Percentiles rank a stretch among this genome's conserved stretches.
Conservation (phyloP, 2,329 filamentous ascomycete genomes). For the Ophiocordyceps australis region DNA sequence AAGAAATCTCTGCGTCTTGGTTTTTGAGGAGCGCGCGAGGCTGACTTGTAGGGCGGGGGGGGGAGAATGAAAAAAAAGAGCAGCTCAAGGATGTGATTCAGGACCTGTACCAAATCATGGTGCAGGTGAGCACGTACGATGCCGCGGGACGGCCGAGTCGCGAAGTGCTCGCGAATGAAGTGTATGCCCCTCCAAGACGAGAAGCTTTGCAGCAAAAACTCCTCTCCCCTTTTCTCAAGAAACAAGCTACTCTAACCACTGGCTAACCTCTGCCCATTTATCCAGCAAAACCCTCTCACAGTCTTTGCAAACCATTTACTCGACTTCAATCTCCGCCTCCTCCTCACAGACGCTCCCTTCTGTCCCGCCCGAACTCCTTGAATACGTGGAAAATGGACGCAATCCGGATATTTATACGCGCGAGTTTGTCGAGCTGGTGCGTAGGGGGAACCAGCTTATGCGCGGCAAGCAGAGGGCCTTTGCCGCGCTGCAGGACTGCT, state of each 20-base stretch:
- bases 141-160: constrained; percentile 27
- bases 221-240: too few species aligned
- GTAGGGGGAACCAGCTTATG: constrained; percentile 47
- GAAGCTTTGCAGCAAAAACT: too few species aligned
- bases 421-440: constrained; percentile 53
- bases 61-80: constrained; percentile 15
- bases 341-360: constrained; percentile 22
- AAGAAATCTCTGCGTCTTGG: too few species aligned
- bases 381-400: constrained; percentile 53
- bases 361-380: constrained; percentile 43
- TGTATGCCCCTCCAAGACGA: too few species aligned
- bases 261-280: not conserved
- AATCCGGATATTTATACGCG: constrained; percentile 61
- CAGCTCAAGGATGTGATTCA: constrained; percentile 44
- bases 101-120: constrained; percentile 44
- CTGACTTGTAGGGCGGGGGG: too few species aligned
- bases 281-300: constrained; percentile 19
- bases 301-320: constrained; percentile 19
- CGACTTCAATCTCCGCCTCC: constrained; percentile 20
- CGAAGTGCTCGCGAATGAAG: constrained; percentile 35
- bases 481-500: constrained; percentile 37
- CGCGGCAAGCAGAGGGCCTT: constrained; percentile 47
- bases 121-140: constrained; percentile 45
- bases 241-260: not conserved
- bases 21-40: too few species aligned